Percentiles rank a stretch among this genome's conserved stretches.
Evolutionary conservation across 2,329 filamentous ascomycete species (phyloP).

Genomic region (Arthrobotrys megalospora): DNA sequence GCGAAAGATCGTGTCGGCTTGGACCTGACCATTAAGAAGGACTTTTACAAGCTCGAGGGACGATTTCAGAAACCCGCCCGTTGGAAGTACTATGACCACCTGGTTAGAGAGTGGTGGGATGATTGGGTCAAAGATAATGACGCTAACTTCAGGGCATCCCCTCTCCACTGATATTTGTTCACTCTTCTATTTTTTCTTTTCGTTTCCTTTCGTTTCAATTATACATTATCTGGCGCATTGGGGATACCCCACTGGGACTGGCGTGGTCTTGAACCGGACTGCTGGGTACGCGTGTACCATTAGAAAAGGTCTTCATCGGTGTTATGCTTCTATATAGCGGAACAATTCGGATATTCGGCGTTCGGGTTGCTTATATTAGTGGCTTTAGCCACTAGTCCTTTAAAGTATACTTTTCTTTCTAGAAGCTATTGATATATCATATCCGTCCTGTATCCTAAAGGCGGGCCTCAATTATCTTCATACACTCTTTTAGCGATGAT

Average conservation of each 20-base stretch:
- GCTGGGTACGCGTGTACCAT: neutral
- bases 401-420: neutral
- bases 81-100: conserved; percentile 46
- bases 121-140: conserved; percentile 47
- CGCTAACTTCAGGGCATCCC: neutral
- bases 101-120: conserved; percentile 50
- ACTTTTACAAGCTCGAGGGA: conserved; percentile 52
- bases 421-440: neutral
- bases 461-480: no score
- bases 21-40: conserved; percentile 49
- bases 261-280: neutral
- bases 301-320: neutral
- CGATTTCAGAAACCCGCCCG: conserved; percentile 31
- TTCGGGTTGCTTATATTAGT: neutral
- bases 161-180: neutral
- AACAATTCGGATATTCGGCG: neutral
- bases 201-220: neutral
- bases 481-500: no score
- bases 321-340: conserved; percentile 7
- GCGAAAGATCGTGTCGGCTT: conserved; percentile 27
- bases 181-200: conserved; percentile 2
- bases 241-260: neutral
- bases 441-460: neutral
- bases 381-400: neutral
- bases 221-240: conserved; percentile 2